phyloP scores from a whole-genome alignment of 2,329 filamentous ascomycete species.

The Pyrenochaeta sp. region DNA sequence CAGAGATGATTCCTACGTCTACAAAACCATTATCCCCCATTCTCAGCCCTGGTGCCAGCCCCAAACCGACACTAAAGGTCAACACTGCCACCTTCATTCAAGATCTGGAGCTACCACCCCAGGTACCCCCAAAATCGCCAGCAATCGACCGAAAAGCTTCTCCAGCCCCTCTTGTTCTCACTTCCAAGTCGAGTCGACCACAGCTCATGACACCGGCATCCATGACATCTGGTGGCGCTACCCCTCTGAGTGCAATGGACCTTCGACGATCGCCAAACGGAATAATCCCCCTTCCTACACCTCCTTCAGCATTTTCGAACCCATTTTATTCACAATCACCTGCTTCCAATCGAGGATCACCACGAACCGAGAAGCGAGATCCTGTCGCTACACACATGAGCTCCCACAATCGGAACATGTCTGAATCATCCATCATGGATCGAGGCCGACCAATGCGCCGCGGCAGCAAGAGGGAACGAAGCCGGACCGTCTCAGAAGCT shows the following conservation, averaged over 20 bases:
- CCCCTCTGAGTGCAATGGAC: constrained; percentile 38
- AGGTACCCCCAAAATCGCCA: constrained; percentile 49
- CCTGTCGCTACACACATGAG: constrained; percentile 26
- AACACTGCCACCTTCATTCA: constrained; percentile 34
- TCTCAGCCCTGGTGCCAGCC: constrained; percentile 41
- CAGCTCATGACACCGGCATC: constrained; percentile 42
- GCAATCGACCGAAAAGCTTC: constrained; percentile 42
- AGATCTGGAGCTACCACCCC: constrained; percentile 36
- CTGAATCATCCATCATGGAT: constrained; percentile 49
- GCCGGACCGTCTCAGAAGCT: constrained; percentile 43
- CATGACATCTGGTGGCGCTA: constrained; percentile 29
- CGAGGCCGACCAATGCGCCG: constrained; percentile 46
- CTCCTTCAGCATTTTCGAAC: constrained; percentile 41
- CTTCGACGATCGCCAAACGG: constrained; percentile 42
- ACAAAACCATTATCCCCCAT: constrained; percentile 35
- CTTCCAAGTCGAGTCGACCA: constrained; percentile 39
- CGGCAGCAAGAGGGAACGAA: constrained; percentile 40
- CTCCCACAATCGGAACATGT: constrained; percentile 45
- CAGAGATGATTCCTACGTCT: constrained; percentile 22
- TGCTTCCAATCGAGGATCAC: constrained; percentile 38
- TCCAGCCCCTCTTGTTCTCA: constrained; percentile 41
- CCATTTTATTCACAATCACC: constrained; percentile 42
- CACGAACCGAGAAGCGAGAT: constrained; percentile 41
- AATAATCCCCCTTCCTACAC: constrained; percentile 33
- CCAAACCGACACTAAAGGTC: constrained; percentile 41